phyloP scores from a whole-genome alignment of 495 filamentous ascomycete genomes.

The Annulohypoxylon stygium region DNA sequence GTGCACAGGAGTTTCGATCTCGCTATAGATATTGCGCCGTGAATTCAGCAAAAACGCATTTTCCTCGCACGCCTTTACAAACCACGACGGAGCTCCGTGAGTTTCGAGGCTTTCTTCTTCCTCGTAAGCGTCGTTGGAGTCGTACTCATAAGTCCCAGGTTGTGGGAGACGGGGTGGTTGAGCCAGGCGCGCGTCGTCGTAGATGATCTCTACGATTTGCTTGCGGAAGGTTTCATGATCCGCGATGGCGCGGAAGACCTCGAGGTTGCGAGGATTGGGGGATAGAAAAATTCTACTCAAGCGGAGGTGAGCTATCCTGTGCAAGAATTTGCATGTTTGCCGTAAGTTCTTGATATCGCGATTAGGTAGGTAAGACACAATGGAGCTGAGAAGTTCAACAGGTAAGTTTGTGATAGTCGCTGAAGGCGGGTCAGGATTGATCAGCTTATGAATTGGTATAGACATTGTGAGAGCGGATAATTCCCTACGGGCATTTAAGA shows the following conservation, averaged over 20 bases:
- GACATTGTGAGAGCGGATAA: not conserved
- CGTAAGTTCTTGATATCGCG: not conserved
- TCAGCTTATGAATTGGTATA: not conserved
- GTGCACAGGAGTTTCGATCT: not conserved
- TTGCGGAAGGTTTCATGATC: not conserved
- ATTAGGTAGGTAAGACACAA: not conserved
- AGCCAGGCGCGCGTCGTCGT: not conserved
- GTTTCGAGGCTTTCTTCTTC: not conserved
- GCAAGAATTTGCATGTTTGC: not conserved
- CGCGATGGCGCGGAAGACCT: not conserved
- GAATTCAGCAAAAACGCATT: not conserved
- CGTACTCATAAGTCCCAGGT: not conserved
- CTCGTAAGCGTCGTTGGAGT: not conserved
- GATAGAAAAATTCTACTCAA: not conserved
- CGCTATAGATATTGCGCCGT: not conserved
- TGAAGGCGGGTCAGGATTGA: not conserved
- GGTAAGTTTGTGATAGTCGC: not conserved
- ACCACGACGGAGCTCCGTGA: not conserved
- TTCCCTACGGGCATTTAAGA: no score
- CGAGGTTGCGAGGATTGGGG: not conserved
- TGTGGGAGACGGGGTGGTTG: not conserved
- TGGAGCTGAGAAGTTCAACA: not conserved
- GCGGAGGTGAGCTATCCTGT: not conserved
- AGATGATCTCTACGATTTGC: not conserved
- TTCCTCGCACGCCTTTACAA: not conserved